Percentiles rank a stretch among this genome's conserved stretches.
These are phyloP conservation scores for Santalum album DNA, from an alignment of 164 flowering plant genomes.

Conservation along the genomic window DNA sequence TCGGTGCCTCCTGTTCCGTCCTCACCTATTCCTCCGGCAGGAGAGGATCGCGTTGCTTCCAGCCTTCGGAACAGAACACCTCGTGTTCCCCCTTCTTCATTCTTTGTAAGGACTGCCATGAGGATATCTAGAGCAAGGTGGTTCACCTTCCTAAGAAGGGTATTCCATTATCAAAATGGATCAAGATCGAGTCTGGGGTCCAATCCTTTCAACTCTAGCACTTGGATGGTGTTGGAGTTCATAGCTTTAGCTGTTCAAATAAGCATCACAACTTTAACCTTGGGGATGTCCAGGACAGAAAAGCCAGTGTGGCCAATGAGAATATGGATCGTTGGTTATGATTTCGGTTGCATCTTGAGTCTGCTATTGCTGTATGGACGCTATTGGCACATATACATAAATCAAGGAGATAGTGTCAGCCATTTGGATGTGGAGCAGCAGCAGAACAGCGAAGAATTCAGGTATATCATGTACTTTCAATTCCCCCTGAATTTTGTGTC, in stretches of 20 bases:
- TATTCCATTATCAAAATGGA: constrained; percentile 87
- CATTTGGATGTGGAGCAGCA: constrained; percentile 49
- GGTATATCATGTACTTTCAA: constrained; percentile 32
- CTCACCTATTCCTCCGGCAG: constrained; percentile 22
- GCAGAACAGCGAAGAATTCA: constrained; percentile 46
- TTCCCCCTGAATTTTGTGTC: not conserved
- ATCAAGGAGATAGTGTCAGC: constrained; percentile 27
- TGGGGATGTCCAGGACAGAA: constrained; percentile 52
- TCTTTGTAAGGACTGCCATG: constrained; percentile 57
- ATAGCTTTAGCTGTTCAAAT: constrained; percentile 61
- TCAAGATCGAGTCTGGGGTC: constrained; percentile 77
- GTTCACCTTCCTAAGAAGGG: constrained; percentile 78
- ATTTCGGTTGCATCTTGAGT: constrained; percentile 57
- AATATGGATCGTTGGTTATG: constrained; percentile 76
- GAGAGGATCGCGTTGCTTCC: constrained; percentile 15
- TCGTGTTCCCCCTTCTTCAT: constrained; percentile 27
- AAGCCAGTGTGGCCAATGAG: constrained; percentile 89
- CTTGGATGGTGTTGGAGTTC: constrained; percentile 74
- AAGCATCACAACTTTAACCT: constrained; percentile 29
- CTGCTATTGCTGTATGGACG: constrained; percentile 64
- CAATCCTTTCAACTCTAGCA: constrained; percentile 69
- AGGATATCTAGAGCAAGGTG: constrained; percentile 83
- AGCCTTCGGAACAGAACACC: constrained; percentile 22
- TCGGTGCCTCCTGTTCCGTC: constrained; percentile 22
- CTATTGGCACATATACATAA: constrained; percentile 28